phyloP scores from a whole-genome alignment of 352 stramenopile genomes.

The Saprolegnia diclina region DNA sequence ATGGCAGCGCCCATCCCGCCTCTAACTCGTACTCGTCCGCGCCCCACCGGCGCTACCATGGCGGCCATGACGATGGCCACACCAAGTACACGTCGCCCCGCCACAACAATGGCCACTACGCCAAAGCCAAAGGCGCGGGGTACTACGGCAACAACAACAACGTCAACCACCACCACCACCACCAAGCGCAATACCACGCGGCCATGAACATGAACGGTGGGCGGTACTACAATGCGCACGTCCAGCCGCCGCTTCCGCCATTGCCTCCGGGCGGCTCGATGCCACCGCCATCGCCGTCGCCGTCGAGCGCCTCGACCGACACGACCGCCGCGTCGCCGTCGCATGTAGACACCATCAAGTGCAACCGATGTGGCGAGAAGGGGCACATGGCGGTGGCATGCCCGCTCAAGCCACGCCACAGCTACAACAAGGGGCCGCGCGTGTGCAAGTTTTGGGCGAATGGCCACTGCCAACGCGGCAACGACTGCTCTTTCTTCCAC shows the following conservation, averaged over 20 bases:
- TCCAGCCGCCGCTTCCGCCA: constrained; percentile 24
- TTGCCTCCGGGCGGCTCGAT: constrained; percentile 48
- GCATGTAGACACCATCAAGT: constrained; percentile 16
- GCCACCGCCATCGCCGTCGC: constrained; percentile 33
- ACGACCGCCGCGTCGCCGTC: neutral
- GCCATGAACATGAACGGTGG: constrained; percentile 9
- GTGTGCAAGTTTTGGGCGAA: constrained; percentile 26
- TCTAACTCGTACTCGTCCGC: neutral
- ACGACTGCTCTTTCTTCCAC: constrained; percentile 24
- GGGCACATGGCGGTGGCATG: constrained; percentile 12
- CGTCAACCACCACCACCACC: neutral
- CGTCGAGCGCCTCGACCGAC: constrained; percentile 17
- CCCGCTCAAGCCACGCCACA: neutral
- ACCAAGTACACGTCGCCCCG: constrained; percentile 18
- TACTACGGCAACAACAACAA: constrained; percentile 4
- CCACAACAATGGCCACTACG: neutral
- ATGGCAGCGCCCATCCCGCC: neutral
- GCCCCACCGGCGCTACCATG: constrained; percentile 12
- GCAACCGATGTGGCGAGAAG: constrained; percentile 22
- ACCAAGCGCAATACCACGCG: constrained; percentile 9
- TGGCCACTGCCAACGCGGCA: constrained; percentile 23
- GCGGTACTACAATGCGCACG: constrained; percentile 22
- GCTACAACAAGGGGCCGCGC: constrained; percentile 15
- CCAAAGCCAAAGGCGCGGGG: neutral
- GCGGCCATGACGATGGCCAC: neutral